Evolutionary conservation across 164 flowering plant genomes (phyloP), one percentile per base, ranked within the genome.

Genomic region (Vitis riparia): DNA sequence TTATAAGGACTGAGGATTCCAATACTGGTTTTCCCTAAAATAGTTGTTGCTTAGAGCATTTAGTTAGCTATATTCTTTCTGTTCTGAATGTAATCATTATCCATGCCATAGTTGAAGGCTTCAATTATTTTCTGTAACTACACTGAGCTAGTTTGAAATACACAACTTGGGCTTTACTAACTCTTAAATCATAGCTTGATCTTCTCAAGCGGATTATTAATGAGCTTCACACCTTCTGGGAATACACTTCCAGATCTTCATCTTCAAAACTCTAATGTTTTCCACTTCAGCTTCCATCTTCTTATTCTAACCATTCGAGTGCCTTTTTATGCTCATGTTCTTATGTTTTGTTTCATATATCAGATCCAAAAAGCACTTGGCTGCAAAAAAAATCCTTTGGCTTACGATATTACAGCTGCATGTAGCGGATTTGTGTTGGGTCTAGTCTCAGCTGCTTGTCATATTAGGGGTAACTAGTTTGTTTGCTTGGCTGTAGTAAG

Each of bases 371-470:
- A 75, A 75, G 90, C 75, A 59, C 83, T 89, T 30, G 91, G 97
- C 44, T 91, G 94, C 84, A 82, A 76, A 74, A 75, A 59, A 10
- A 77, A 85, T 75, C 88, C 93, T 16, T 77, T 85, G 85, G 80
- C 94, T 52, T 87, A 85, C 75, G 93, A 89, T 68, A 90, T 91
- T 47, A 94, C 91, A 68, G 98, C 99, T 72, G 99, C 94, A 57
- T 92, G 98, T 74, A 91, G 97, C 75, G 99, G 99, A 66, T 94
- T 94, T 75, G 37, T 94, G 51, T 61, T 91, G 84, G 99, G 98
- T 59, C 78, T 94, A 32, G 84, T 88, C 57, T 86, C 99, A 30
- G 99, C 93, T 77, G 88, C 96, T 70, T 87, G 88, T 82, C 88
- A 88, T 80, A 91, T 95, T 62, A 88, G 91, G 83, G 99, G 98